Evolutionary conservation across 75 land plant species (phyloP).

Genomic region (Selaginella tamariscina): DNA sequence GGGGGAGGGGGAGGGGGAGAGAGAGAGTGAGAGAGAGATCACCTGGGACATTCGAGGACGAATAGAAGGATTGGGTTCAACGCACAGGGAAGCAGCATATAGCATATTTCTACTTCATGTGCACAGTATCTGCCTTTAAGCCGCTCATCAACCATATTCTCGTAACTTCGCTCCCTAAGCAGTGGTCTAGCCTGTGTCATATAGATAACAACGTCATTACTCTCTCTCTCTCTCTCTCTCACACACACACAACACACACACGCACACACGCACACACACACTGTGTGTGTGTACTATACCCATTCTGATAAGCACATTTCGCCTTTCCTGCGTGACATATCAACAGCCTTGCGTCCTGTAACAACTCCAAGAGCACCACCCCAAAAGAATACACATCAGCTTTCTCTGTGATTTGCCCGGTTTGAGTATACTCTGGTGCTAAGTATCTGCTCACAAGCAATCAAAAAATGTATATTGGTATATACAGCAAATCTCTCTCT

Average conservation of each 20-base stretch:
- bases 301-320: slow-evolving; percentile 36
- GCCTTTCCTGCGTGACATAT: slow-evolving; percentile 60
- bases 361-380: slow-evolving; percentile 66
- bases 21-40: not conserved
- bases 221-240: no score
- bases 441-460: slow-evolving; percentile 34
- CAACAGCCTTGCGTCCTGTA: slow-evolving; percentile 43
- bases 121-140: slow-evolving; percentile 22
- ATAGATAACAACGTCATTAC: not conserved
- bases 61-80: slow-evolving; percentile 35
- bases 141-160: slow-evolving; percentile 30
- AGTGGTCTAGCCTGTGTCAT: slow-evolving; percentile 28
- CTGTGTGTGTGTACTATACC: slow-evolving; percentile 14
- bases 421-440: slow-evolving; percentile 60
- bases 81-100: slow-evolving; percentile 56
- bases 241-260: no score
- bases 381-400: slow-evolving; percentile 93
- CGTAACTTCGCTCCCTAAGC: slow-evolving; percentile 15
- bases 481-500: not conserved
- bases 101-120: slow-evolving; percentile 41
- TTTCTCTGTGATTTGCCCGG: slow-evolving; percentile 44
- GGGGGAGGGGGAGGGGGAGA: no score
- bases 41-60: slow-evolving; percentile 79
- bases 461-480: no score
- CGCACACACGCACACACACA: no score